phyloP scores from a whole-genome alignment of 768 basidiomycete genomes.

The Gloeopeniophorella convolvens region DNA sequence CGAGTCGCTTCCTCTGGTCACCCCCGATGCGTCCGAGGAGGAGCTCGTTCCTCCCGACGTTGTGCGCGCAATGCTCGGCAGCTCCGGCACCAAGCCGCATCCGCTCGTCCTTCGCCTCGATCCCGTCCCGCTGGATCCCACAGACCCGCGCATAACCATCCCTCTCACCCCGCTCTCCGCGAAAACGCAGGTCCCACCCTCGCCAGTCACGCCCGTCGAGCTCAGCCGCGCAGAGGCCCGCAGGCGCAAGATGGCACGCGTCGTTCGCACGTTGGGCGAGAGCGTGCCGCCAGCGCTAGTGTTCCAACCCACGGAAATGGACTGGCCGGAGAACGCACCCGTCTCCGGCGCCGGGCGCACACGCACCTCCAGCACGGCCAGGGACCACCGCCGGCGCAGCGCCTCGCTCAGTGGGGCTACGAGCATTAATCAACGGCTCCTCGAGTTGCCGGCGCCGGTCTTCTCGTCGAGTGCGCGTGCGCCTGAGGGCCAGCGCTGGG shows the following conservation, averaged over 20 bases:
- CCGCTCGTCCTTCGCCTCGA: constrained; percentile 31
- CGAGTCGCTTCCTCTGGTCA: constrained; percentile 22
- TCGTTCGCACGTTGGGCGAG: constrained; percentile 27
- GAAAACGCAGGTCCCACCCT: not conserved
- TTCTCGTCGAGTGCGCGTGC: constrained; percentile 16
- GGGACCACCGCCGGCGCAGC: constrained; percentile 10
- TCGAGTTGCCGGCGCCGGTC: constrained; percentile 1
- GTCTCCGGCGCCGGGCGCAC: not conserved
- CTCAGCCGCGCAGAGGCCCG: constrained; percentile 6
- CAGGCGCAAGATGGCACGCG: constrained; percentile 19
- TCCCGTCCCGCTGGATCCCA: constrained; percentile 24
- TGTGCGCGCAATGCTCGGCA: constrained; percentile 11
- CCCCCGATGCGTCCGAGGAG: constrained; percentile 23
- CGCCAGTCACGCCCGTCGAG: constrained; percentile 9
- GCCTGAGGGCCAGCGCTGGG: constrained; percentile 17
- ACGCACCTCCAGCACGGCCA: not conserved
- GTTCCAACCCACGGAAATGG: constrained; percentile 13
- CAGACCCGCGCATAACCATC: constrained; percentile 31
- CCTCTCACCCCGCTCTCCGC: constrained; percentile 21
- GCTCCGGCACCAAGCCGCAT: constrained; percentile 20
- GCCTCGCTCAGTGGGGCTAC: constrained; percentile 4
- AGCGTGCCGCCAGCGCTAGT: constrained; percentile 27
- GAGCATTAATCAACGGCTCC: not conserved
- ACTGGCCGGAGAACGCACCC: not conserved
- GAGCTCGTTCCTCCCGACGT: constrained; percentile 19